Evolutionary conservation across 2,329 filamentous ascomycete genomes (phyloP), one percentile per base, ranked within the genome.

Genomic region (Xylariomycetidae sp.): DNA sequence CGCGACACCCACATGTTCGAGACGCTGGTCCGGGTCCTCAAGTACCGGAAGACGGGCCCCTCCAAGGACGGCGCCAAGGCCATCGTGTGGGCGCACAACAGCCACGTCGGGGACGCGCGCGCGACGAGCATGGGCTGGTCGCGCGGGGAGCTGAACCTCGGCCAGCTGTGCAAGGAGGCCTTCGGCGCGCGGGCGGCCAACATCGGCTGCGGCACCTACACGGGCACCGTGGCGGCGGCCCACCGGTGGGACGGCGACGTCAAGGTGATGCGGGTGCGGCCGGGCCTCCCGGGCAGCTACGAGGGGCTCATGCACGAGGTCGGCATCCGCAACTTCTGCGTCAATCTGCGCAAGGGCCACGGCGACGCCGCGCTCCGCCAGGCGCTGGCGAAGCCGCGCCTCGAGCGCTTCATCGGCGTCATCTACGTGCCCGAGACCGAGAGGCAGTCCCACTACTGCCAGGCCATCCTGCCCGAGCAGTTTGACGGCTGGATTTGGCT

Each of bases 41-140:
- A 64, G 34, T n/a, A n/a, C n/a, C n/a, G n/a, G n/a, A n/a, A n/a
- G n/a, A n/a, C n/a, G n/a, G n/a, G n/a, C n/a, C n/a, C n/a, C n/a
- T 55, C 61, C 34, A 62, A 62, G 2, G 32, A 50, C 2, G 50
- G 55, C 2, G 53, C 53, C 9, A 72, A 71, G 38, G 68, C 66
- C 1, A 60, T 74, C 4, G 64, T 74, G 9, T 76, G 70, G 70
- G 70, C 70, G 16, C 70, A 72, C 42, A 73, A 72, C 38, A 69
- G 63, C 31, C 70, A 74, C 31, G 50, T 71, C 9, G 70, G 69
- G n/a, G 70, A 74, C 42, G 70, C 70, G n/a, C 59, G 70, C 12
- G 64, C 60, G 20, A 73, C 68, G 5, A 64, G 61, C 34, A 72
- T 72, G 69, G 64, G 67, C 8, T 53, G 47, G 20, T 47, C 54